Evolutionary conservation across 805 yeast species (phyloP).

Genomic region (Spathaspora arborariae): DNA sequence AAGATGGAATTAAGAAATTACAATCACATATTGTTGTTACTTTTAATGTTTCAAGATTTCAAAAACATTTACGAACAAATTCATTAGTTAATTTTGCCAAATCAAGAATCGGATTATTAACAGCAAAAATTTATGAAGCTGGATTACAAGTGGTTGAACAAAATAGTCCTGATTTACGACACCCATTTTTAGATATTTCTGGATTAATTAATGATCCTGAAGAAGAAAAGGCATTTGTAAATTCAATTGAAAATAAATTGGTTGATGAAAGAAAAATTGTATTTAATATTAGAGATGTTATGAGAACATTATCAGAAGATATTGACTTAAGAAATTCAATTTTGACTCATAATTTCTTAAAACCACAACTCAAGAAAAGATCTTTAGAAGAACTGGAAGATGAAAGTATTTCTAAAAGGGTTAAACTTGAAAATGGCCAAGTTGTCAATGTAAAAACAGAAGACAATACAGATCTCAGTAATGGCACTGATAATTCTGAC

Average conservation of each 20-base stretch:
- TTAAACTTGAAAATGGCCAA: constrained; percentile 16
- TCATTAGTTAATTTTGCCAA: constrained; percentile 61
- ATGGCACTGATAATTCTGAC: constrained; percentile 12
- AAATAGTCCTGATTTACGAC: constrained; percentile 40
- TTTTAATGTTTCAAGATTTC: constrained; percentile 62
- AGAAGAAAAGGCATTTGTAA: constrained; percentile 23
- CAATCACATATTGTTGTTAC: constrained; percentile 50
- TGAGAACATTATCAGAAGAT: constrained; percentile 33
- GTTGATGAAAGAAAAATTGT: constrained; percentile 34
- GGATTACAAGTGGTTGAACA: constrained; percentile 59
- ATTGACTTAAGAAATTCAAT: constrained; percentile 46
- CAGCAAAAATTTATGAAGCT: constrained; percentile 60
- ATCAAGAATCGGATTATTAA: constrained; percentile 65
- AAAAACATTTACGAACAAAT: constrained; percentile 60
- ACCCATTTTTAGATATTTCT: constrained; percentile 40
- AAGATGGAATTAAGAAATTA: constrained; percentile 40
- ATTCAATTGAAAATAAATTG: constrained; percentile 28
- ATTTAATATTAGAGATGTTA: constrained; percentile 31
- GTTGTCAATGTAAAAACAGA: constrained; percentile 2
- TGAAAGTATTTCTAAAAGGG: constrained; percentile 15
- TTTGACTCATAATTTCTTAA: constrained; percentile 37
- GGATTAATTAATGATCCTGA: constrained; percentile 53
- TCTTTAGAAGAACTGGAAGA: constrained; percentile 11
- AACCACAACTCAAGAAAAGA: constrained; percentile 25
- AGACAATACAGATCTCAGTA: constrained; percentile 8